Base-by-base conservation (phyloP, 2,329 filamentous ascomycete genomes). In the Bimuria novae-zelandiae region DNA sequence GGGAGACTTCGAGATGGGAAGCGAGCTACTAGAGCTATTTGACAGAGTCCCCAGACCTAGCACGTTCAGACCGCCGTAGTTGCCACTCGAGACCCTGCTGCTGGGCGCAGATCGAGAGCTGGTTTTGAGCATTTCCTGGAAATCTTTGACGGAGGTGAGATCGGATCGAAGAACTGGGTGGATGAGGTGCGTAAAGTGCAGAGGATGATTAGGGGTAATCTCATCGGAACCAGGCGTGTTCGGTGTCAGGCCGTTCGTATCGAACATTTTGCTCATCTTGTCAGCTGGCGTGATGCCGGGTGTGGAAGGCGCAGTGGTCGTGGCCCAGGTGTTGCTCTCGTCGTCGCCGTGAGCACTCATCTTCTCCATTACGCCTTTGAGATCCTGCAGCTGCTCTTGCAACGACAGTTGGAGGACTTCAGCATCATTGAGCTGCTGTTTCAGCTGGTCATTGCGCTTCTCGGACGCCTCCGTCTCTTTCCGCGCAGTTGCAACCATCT, bases 401-500 rank as follows among this genome's bases (percentile, higher is more conserved):
- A 97, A 91, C 1, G 90, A 96, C 52, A 86, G 86, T 55, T 99
- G 83, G 16, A 99, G 82, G 21, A 84, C 82, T 74, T 97, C 92
- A 0, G 90, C 93, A 70, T 99, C 93, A 51, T 85, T 85, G 48
- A 99, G 80, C 73, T 97, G 92, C 22, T 88, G 82, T 66, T 86
- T 89, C 46, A 97, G 82, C 74, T 95, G 90, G 52, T 96, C 91
- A 65, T 94, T 96, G 70, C 90, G 90, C 68, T 89, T 89, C 52
- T 92, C 87, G 36, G 92, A 79, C 4, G 83, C 82, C 61, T 97
- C 92, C 32, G 91, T 88, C 63, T 97, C 91, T 59, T 84, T 86
- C 56, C 96, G 90, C 32, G 93, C 93, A 14, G 85, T 86, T 35
- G 93, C 90, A 47, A 99, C 94, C 93, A 99, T 97, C 81, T 86